phyloP scores from a whole-genome alignment of 2,329 filamentous ascomycete genomes.

The Tolypocladium tropicale region DNA sequence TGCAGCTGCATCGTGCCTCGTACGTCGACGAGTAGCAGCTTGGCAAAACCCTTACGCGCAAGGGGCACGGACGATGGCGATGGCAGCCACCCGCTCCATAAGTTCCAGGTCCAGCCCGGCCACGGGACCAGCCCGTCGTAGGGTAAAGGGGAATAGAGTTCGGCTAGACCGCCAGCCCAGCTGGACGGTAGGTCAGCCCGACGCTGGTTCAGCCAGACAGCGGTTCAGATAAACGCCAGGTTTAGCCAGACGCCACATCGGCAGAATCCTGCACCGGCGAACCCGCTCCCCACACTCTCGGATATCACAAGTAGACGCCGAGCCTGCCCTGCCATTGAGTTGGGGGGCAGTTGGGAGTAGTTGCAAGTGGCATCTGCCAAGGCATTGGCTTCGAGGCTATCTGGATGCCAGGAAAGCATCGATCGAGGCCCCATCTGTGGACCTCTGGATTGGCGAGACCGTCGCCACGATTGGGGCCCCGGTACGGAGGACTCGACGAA shows the following conservation, averaged over 20 bases:
- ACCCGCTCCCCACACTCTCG: neutral
- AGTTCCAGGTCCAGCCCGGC: neutral
- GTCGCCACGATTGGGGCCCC: no score
- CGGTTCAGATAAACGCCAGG: no score
- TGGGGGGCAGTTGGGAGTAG: no score
- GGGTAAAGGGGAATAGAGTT: neutral
- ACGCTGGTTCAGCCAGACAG: no score
- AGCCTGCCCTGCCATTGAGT: neutral
- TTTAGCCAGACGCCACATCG: neutral
- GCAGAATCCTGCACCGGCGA: neutral
- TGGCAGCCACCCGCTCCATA: neutral
- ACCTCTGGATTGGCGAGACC: no score
- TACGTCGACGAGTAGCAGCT: neutral
- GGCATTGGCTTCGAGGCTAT: neutral
- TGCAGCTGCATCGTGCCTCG: neutral
- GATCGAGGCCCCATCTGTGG: no score
- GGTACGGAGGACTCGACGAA: no score
- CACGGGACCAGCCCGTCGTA: neutral
- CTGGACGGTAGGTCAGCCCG: no score
- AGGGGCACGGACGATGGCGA: neutral
- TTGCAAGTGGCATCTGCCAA: neutral
- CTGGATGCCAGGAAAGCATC: no score
- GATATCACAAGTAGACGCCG: neutral
- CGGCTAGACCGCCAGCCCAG: neutral
- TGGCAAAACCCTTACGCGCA: neutral